Base-by-base conservation (phyloP, 2,329 filamentous ascomycete species). In the Verticillium longisporum region DNA sequence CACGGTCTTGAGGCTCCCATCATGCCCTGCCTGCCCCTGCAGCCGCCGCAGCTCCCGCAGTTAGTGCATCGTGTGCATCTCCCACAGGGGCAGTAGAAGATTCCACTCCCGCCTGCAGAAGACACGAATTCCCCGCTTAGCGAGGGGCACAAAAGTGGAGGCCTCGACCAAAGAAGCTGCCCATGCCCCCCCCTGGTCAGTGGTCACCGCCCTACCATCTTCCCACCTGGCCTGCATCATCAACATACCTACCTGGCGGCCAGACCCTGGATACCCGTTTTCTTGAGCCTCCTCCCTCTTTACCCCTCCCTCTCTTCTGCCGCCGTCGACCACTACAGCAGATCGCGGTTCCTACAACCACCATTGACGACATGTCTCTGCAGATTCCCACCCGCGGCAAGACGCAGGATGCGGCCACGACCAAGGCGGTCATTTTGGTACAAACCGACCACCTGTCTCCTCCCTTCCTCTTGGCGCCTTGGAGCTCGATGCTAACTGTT, bases 351-450 rank as follows among this genome's bases (percentile, higher is more conserved):
- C 45, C 45, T 53, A 18, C 45, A 4, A 53, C 18, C 4, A 10
- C 21, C 45, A 10, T 18, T 18, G 54, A 54, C 68, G 71, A 57
- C 66, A 84, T 85, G 82, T 82, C 81, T 64, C 80, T 85, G 62
- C 82, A 86, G 67, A 78, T 87, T 68, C 82, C 83, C 67, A 73
- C 79, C 72, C 78, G 79, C 61, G 77, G 77, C 70, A 82, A 79
- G 69, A 70, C 78, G 67, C 81, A 81, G 73, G 78, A 80, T 36
- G 34, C 9, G 68, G 69, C 75, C 66, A 83, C 88, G 66, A 97
- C 93, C 74, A 98, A 97, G 80, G 94, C 94, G 68, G 89, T 97
- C 68, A 97, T 98, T 77, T 81, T 98, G 81, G 93, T 97, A 83
- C 71, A 82, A 31, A 21, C 10, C 21, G 74, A 61, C 61, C 56